A percentile compares a stretch with the other conserved stretches of the same genome.
phyloP scores from a whole-genome alignment of 768 basidiomycete species.

The Tricholoma furcatifolium region DNA sequence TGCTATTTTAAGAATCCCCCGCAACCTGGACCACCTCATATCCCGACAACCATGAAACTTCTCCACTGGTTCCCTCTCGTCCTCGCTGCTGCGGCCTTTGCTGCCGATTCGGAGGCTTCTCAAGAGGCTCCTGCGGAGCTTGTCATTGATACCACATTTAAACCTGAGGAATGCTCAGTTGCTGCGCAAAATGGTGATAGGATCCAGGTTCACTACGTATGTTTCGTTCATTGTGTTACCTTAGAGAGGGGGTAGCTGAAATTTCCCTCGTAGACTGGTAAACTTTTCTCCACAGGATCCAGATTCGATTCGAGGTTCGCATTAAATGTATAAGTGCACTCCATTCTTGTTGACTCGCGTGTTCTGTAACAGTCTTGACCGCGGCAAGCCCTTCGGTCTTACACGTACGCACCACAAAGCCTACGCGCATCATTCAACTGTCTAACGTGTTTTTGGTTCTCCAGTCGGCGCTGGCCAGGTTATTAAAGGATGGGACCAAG shows the following conservation, averaged over 20 bases:
- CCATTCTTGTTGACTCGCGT: background rate
- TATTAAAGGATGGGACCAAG: conserved; percentile 84
- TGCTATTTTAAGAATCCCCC: conserved; percentile 1
- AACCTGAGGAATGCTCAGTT: conserved; percentile 53
- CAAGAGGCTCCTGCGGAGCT: conserved; percentile 47
- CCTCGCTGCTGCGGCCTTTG: conserved; percentile 46
- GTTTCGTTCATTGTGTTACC: conserved; percentile 9
- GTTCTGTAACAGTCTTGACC: conserved; percentile 52
- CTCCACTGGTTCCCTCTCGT: conserved; percentile 47
- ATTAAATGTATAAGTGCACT: background rate
- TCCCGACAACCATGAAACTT: conserved; percentile 46
- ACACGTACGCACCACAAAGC: conserved; percentile 56
- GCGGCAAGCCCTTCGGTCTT: conserved; percentile 71
- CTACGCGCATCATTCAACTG: background rate
- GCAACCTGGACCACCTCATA: background rate
- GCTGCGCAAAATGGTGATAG: conserved; percentile 61
- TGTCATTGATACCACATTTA: conserved; percentile 57
- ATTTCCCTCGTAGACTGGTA: conserved; percentile 67
- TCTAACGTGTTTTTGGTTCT: background rate
- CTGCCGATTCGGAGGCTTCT: conserved; percentile 22
- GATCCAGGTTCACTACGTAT: conserved; percentile 78
- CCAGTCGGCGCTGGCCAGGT: conserved; percentile 80
- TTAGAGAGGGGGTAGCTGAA: background rate
- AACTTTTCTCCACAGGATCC: conserved; percentile 66
- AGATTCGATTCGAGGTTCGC: conserved; percentile 89